A percentile compares a stretch with the other conserved stretches of the same genome.
phyloP scores from a whole-genome alignment of 2,329 filamentous ascomycete species.

The Cordyceps fumosorosea region DNA sequence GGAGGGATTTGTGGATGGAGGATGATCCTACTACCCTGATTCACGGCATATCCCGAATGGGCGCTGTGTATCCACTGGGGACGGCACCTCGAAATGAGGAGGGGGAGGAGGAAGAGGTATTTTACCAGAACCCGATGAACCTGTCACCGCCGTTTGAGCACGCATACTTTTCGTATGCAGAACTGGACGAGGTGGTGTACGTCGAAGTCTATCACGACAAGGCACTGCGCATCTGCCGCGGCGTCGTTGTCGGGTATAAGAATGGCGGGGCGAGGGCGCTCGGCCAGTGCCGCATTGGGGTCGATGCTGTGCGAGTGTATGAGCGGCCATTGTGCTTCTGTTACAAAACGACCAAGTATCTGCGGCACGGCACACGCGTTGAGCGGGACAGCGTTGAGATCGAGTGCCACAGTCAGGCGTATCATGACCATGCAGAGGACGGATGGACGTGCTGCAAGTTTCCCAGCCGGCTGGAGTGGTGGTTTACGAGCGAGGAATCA shows the following conservation, averaged over 20 bases:
- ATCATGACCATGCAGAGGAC: neutral
- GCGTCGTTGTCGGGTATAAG: neutral
- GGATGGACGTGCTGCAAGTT: neutral
- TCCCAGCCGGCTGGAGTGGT: slow-evolving; percentile 7
- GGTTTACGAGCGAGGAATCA: slow-evolving; percentile 8
- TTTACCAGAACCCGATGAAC: slow-evolving; percentile 2
- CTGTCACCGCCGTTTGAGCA: slow-evolving; percentile 5
- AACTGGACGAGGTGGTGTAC: neutral
- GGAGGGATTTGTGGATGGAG: slow-evolving; percentile 8
- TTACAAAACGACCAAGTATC: slow-evolving; percentile 3
- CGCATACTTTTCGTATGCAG: slow-evolving; percentile 2
- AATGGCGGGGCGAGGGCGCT: slow-evolving; percentile 6
- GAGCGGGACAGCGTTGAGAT: slow-evolving; percentile 1
- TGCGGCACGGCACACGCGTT: neutral
- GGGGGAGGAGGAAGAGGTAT: neutral
- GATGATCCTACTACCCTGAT: slow-evolving; percentile 6
- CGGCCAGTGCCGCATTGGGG: slow-evolving; percentile 6
- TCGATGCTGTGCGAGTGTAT: neutral
- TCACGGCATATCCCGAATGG: slow-evolving; percentile 8
- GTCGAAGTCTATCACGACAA: slow-evolving; percentile 5
- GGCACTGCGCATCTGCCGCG: slow-evolving; percentile 3
- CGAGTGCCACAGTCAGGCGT: neutral
- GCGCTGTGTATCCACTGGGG: neutral
- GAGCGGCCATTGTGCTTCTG: neutral
- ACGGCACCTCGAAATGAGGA: neutral